Evolutionary conservation across 345 rosid species (phyloP).

Genomic region (Leavenworthia alabamica): DNA sequence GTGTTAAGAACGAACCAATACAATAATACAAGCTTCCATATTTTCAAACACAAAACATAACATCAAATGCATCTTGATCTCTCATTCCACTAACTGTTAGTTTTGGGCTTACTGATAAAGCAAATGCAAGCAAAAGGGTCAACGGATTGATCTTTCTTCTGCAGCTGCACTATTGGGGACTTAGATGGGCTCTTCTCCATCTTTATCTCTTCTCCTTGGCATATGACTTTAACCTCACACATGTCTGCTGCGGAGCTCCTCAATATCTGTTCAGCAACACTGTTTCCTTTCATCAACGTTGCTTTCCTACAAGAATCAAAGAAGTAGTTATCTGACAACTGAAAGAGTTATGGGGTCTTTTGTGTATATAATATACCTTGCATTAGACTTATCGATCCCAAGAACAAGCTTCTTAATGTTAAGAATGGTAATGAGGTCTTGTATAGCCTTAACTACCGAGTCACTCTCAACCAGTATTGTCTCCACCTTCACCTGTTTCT

Average conservation of each 20-base stretch:
- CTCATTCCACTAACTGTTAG: constrained; percentile 16
- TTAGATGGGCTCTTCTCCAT: constrained; percentile 23
- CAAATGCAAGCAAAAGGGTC: constrained; percentile 44
- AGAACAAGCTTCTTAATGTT: constrained; percentile 67
- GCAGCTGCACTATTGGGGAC: constrained; percentile 11
- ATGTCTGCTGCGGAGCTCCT: constrained; percentile 40
- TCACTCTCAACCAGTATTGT: constrained; percentile 75
- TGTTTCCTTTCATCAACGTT: constrained; percentile 41
- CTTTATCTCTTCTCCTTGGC: constrained; percentile 53
- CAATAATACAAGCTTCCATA: constrained; percentile 6
- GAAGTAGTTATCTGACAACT: not conserved
- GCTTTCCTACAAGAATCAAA: constrained; percentile 43
- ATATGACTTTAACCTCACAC: constrained; percentile 52
- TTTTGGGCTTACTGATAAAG: constrained; percentile 37
- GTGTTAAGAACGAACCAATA: not conserved
- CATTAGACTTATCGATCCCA: constrained; percentile 56
- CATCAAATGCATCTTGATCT: constrained; percentile 5
- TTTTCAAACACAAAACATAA: constrained; percentile 1
- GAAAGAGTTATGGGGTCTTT: not conserved
- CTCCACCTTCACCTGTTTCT: constrained; percentile 57
- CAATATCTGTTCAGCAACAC: constrained; percentile 45
- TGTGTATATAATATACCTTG: constrained; percentile 37
- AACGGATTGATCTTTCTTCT: constrained; percentile 18
- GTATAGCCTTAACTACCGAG: constrained; percentile 53
- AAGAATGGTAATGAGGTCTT: constrained; percentile 65